A percentile compares a stretch with the other conserved stretches of the same genome.
phyloP scores from a whole-genome alignment of 129 eudicot genomes.

The Ambrosia trifida region DNA sequence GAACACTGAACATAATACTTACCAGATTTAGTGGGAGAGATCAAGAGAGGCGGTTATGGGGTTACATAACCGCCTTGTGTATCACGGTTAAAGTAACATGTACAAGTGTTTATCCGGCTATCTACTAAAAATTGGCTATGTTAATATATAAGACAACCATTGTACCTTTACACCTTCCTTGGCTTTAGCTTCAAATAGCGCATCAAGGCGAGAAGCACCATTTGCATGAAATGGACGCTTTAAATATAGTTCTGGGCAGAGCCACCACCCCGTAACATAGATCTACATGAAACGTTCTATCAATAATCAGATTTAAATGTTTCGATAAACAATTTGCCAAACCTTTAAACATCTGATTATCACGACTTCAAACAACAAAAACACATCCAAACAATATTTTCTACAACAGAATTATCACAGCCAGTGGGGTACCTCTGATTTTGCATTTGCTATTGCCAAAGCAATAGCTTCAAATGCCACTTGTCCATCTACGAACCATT shows the following conservation, averaged over 20 bases:
- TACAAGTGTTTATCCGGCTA: no score
- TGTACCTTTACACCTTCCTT: conserved; percentile 95
- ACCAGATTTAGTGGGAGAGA: no score
- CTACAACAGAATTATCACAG: neutral
- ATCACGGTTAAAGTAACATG: no score
- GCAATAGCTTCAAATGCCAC: conserved; percentile 95
- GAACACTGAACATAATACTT: no score
- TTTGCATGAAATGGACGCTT: conserved; percentile 77
- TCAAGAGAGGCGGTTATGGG: no score
- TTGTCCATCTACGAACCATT: conserved; percentile 94
- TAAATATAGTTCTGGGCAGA: conserved; percentile 90
- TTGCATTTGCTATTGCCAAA: conserved; percentile 74
- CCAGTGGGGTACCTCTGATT: conserved; percentile 63
- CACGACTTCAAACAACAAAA: neutral
- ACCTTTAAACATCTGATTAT: neutral
- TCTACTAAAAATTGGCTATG: no score
- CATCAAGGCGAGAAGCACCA: conserved; percentile 75
- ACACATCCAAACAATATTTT: neutral
- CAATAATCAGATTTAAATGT: conserved; percentile 6
- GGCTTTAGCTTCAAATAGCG: conserved; percentile 87
- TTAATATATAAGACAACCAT: neutral
- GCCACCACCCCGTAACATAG: conserved; percentile 98
- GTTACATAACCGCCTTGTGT: no score
- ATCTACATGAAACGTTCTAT: conserved; percentile 52
- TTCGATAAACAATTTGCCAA: neutral